Percentiles rank a stretch among this genome's conserved stretches.
Conservation (phyloP, 352 stramenopile genomes). For the Phytophthora sojae region DNA sequence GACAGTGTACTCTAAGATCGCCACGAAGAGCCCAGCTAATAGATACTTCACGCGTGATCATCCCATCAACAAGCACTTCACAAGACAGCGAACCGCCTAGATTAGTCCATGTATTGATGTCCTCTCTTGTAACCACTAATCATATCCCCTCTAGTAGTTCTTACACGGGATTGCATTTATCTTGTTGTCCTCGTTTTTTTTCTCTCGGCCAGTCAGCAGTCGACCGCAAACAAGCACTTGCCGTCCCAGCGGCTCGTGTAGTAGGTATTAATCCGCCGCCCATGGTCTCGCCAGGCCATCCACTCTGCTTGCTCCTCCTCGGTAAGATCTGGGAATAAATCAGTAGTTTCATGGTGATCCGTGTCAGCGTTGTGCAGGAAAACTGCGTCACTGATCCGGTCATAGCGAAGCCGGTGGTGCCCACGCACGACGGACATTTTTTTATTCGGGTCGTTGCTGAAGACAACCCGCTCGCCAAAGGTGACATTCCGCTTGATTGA, state of each 20-base stretch:
- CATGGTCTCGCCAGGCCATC: slow-evolving; percentile 33
- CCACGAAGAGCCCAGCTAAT: neutral
- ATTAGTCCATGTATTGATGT: neutral
- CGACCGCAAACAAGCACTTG: slow-evolving; percentile 17
- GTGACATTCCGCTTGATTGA: neutral
- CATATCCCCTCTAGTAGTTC: too few species aligned
- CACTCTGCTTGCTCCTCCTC: slow-evolving; percentile 20
- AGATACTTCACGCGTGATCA: too few species aligned
- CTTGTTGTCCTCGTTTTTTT: neutral
- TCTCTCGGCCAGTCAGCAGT: neutral
- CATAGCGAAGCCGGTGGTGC: slow-evolving; percentile 42
- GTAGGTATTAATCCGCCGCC: slow-evolving; percentile 38
- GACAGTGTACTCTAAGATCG: slow-evolving; percentile 38
- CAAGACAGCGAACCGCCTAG: neutral
- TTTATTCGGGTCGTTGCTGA: slow-evolving; percentile 47
- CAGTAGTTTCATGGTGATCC: slow-evolving; percentile 39
- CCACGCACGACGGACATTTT: slow-evolving; percentile 3
- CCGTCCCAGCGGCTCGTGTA: slow-evolving; percentile 47
- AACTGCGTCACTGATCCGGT: slow-evolving; percentile 36
- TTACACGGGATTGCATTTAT: neutral
- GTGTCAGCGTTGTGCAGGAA: slow-evolving; percentile 46
- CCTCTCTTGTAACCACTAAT: neutral
- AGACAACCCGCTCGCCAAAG: neutral
- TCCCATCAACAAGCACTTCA: too few species aligned
- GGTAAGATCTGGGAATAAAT: slow-evolving; percentile 39